Conservation (phyloP, 164 flowering plant genomes). For the Chloranthus sessilifolius region DNA sequence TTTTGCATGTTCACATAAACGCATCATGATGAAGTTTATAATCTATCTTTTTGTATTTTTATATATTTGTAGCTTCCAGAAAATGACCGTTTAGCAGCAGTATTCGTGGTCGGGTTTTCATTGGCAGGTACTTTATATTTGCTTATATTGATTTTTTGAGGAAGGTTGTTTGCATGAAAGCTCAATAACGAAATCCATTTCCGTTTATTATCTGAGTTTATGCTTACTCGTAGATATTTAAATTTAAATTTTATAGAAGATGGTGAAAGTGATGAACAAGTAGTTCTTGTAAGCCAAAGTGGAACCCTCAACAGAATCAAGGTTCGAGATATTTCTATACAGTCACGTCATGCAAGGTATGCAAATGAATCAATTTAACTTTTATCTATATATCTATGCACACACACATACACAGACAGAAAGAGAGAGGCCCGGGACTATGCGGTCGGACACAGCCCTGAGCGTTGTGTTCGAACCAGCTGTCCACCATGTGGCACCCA, state of each 20-base stretch:
- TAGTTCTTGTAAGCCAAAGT: conserved; percentile 92
- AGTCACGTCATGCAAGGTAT: conserved; percentile 87
- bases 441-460: too few species aligned
- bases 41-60: not conserved
- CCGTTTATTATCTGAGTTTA: not conserved
- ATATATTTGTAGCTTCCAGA: conserved; percentile 40
- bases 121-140: conserved; percentile 42
- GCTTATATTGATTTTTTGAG: not conserved
- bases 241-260: conserved; percentile 42
- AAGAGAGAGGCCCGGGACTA: too few species aligned
- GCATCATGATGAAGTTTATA: too few species aligned
- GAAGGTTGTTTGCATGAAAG: not conserved
- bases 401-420: too few species aligned
- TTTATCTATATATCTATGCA: too few species aligned
- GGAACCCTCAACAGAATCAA: conserved; percentile 95
- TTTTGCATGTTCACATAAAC: too few species aligned
- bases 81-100: conserved; percentile 77
- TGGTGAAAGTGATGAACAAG: conserved; percentile 95
- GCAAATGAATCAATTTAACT: conserved; percentile 50
- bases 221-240: not conserved
- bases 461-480: too few species aligned
- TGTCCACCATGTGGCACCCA: too few species aligned
- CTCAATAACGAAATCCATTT: not conserved
- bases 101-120: conserved; percentile 81
- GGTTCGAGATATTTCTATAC: conserved; percentile 86